These are phyloP conservation scores for Myrica gale DNA, from an alignment of 306 rosid genomes.

Conservation along the genomic window DNA sequence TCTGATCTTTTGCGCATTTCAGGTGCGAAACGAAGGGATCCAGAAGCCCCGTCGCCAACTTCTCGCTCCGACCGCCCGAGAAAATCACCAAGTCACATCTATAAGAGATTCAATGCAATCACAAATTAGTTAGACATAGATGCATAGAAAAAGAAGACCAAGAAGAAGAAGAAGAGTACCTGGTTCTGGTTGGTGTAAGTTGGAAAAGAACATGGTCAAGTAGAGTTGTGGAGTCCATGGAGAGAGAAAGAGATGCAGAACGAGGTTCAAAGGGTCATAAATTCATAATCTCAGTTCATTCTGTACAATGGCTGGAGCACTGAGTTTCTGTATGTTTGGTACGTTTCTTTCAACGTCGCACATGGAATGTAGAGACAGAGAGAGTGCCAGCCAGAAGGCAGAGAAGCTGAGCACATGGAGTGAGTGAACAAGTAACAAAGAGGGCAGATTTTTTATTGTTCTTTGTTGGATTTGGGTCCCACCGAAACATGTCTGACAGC, in stretches of 20 bases:
- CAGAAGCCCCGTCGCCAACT: conserved; percentile 81
- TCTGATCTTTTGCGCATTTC: conserved; percentile 86
- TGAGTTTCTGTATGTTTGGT: conserved; percentile 15
- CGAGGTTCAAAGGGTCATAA: conserved; percentile 35
- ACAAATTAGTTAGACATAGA: conserved; percentile 11
- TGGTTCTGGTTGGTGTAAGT: conserved; percentile 98
- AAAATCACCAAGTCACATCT: conserved; percentile 82
- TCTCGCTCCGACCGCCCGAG: conserved; percentile 67
- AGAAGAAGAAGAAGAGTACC: conserved; percentile 41
- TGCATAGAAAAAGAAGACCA: not conserved
- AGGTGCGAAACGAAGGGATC: conserved; percentile 84
- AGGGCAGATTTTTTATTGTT: conserved; percentile 29
- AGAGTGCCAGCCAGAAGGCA: conserved; percentile 30
- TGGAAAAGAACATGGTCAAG: conserved; percentile 93
- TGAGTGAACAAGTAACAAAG: conserved; percentile 8
- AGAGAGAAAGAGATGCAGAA: conserved; percentile 18
- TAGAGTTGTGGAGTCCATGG: conserved; percentile 77
- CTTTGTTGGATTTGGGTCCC: conserved; percentile 57
- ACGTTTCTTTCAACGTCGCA: conserved; percentile 25
- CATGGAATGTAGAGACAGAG: conserved; percentile 42
- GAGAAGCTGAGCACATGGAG: conserved; percentile 57
- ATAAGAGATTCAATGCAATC: conserved; percentile 29
- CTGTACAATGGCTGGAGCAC: conserved; percentile 16
- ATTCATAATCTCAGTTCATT: conserved; percentile 17
- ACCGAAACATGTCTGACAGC: conserved; percentile 38